Evolutionary conservation across 331 rosid species (phyloP), one percentile per base, ranked within the genome.

Genomic region (Dryas integrifolia): DNA sequence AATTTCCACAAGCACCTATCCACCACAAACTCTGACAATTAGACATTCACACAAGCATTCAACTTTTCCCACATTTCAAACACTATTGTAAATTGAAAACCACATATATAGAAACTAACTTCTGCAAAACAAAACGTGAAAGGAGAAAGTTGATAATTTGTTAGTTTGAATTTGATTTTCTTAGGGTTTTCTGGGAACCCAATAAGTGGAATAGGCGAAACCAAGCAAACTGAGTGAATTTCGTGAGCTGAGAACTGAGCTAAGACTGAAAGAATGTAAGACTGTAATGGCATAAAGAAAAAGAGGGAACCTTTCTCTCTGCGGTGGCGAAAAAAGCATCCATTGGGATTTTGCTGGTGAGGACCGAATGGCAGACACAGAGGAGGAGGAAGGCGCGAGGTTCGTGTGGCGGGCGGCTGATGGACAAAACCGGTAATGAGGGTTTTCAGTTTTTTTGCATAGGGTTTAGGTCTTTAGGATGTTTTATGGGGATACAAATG

Each of bases 1-100:
- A 50, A 94, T 81, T 70, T 94, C 97, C 75, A 85, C 91, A 56
- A 91, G 86, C 44, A 88, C 90, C 98, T 94, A 61, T 21, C 38
- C 56, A 30, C 76, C 58, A 4, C 35, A 21, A 0, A 58, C 6
- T 30, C 3, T 12, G 24, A 5, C 21, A 58, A 3, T n/a, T 7
- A 26, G 10, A 14, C 35, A 35, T 38, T 72, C 59, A 53, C 5
- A 40, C 6, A n/a, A 30, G 49, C 38, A 45, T 53, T 18, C 56
- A 40, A 39, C 46, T 41, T 74, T 35, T 38, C 44, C 14, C 26
- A 26, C 21, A 48, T 4, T 30, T 48, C 35, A 14, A 5, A 8
- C 24, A 7, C 24, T 0, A 4, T 9, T 45, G 30, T 9, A 18
- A 2, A 64, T 5, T 64, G 50, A 59, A 59, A 7, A 12, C 53